phyloP scores from a whole-genome alignment of 73 alveolate genomes.

The Symbiodinium pilosum region DNA sequence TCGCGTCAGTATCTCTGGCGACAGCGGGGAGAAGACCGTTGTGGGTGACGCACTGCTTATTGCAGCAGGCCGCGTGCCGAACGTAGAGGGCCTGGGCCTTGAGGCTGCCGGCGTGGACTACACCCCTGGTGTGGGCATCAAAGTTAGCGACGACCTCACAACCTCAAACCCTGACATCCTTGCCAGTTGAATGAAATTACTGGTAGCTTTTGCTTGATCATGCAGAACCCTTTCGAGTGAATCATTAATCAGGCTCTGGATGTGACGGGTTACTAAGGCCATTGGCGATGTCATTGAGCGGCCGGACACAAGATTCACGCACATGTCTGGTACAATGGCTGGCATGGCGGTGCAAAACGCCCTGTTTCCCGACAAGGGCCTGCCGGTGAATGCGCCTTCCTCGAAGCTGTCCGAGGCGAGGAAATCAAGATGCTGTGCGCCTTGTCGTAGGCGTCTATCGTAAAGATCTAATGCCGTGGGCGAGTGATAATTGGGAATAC shows the following conservation, averaged over 20 bases:
- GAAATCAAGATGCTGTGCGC: too few species aligned
- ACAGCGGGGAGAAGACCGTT: neutral
- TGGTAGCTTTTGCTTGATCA: too few species aligned
- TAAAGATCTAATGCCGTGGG: too few species aligned
- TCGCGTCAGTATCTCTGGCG: neutral
- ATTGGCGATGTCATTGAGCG: constrained; percentile 88
- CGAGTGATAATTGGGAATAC: too few species aligned
- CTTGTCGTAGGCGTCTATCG: too few species aligned
- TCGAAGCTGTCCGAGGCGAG: too few species aligned
- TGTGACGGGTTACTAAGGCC: too few species aligned
- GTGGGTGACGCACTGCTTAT: constrained; percentile 42
- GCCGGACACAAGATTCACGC: constrained; percentile 63
- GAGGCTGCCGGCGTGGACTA: constrained; percentile 63
- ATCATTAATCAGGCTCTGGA: too few species aligned
- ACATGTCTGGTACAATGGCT: constrained; percentile 92
- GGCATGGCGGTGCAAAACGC: constrained; percentile 88
- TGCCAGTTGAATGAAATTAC: too few species aligned
- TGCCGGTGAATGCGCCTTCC: constrained; percentile 91
- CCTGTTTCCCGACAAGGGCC: constrained; percentile 14
- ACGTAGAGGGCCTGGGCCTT: constrained; percentile 53
- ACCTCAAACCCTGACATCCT: constrained; percentile 80
- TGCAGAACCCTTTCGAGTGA: too few species aligned
- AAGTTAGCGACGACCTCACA: constrained; percentile 24
- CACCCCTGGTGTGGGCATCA: neutral
- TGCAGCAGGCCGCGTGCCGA: constrained; percentile 27